Evolutionary conservation across 2,329 filamentous ascomycete genomes (phyloP).

Genomic region (Trichoderma sp.): DNA sequence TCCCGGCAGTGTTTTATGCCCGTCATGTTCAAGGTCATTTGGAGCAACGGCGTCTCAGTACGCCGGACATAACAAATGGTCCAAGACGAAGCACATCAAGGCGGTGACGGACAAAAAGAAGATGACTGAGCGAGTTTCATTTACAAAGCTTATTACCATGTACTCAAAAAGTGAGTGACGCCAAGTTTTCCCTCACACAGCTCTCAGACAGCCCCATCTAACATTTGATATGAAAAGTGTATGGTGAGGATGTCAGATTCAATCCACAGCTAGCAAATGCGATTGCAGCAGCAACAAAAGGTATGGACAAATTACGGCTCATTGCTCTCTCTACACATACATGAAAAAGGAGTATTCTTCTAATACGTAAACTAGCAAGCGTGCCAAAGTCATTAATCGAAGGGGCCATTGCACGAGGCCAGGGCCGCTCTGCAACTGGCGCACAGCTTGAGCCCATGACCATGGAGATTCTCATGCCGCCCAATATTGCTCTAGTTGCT

Average conservation of each 20-base stretch:
- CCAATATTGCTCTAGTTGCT: constrained; percentile 75
- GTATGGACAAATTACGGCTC: constrained; percentile 40
- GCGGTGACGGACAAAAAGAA: constrained; percentile 81
- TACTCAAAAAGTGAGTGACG: constrained; percentile 67
- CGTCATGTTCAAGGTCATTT: constrained; percentile 52
- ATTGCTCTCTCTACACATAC: neutral
- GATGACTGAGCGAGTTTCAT: constrained; percentile 65
- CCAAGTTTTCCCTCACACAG: neutral
- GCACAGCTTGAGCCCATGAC: constrained; percentile 73
- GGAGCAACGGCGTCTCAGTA: constrained; percentile 44
- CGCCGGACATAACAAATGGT: constrained; percentile 90
- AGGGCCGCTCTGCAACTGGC: constrained; percentile 77
- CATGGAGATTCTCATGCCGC: constrained; percentile 78
- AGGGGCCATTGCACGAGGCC: constrained; percentile 80
- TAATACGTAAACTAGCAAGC: constrained; percentile 49
- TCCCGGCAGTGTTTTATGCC: constrained; percentile 39
- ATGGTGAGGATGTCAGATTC: constrained; percentile 69
- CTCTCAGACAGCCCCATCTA: neutral
- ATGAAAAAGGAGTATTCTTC: neutral
- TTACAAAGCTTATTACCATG: constrained; percentile 72
- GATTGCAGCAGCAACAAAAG: constrained; percentile 77
- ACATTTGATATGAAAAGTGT: constrained; percentile 52
- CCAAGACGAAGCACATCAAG: constrained; percentile 95
- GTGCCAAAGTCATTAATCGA: constrained; percentile 86
- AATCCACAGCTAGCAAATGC: constrained; percentile 77